A percentile compares a stretch with the other conserved stretches of the same genome.
phyloP scores from a whole-genome alignment of 2,329 filamentous ascomycete genomes.

The Graphilbum ipis-grandicollis region DNA sequence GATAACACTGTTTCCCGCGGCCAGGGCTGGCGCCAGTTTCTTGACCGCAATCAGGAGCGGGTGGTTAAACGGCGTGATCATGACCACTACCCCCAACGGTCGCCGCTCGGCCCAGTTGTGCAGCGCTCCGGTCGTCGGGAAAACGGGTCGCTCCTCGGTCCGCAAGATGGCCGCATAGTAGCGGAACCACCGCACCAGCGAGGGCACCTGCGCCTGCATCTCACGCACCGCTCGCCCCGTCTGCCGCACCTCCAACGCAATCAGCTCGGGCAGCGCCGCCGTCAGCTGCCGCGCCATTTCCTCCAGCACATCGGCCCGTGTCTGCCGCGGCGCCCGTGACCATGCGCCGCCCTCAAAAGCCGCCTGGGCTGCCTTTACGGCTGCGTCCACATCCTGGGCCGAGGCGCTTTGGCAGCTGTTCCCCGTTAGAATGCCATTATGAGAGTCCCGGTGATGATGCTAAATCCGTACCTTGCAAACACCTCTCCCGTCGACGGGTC shows the following conservation, averaged over 20 bases:
- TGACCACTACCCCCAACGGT: conserved; percentile 38
- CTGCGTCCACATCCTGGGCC: conserved; percentile 21
- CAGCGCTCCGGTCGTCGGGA: conserved; percentile 45
- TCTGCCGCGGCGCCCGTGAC: conserved; percentile 37
- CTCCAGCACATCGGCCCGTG: conserved; percentile 45
- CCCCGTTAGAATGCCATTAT: too few species aligned
- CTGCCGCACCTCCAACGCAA: conserved; percentile 46
- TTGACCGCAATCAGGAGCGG: conserved; percentile 39
- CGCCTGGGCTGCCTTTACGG: conserved; percentile 23
- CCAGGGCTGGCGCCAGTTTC: conserved; percentile 43
- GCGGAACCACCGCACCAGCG: conserved; percentile 50
- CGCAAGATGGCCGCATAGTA: conserved; percentile 53
- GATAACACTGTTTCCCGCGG: conserved; percentile 40
- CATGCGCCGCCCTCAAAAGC: conserved; percentile 34
- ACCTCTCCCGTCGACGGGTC: conserved; percentile 12
- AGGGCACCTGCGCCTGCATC: conserved; percentile 52
- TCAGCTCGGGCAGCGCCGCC: conserved; percentile 33
- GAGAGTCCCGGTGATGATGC: too few species aligned
- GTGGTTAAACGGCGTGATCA: conserved; percentile 42
- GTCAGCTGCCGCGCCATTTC: conserved; percentile 37
- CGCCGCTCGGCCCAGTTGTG: conserved; percentile 37
- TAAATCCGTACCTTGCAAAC: conserved; percentile 12
- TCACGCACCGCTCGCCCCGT: conserved; percentile 53
- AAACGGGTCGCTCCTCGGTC: conserved; percentile 47
- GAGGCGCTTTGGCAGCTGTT: conserved; percentile 32